phyloP scores from a whole-genome alignment of 495 filamentous ascomycete genomes.

The Penicillium coprophilum region DNA sequence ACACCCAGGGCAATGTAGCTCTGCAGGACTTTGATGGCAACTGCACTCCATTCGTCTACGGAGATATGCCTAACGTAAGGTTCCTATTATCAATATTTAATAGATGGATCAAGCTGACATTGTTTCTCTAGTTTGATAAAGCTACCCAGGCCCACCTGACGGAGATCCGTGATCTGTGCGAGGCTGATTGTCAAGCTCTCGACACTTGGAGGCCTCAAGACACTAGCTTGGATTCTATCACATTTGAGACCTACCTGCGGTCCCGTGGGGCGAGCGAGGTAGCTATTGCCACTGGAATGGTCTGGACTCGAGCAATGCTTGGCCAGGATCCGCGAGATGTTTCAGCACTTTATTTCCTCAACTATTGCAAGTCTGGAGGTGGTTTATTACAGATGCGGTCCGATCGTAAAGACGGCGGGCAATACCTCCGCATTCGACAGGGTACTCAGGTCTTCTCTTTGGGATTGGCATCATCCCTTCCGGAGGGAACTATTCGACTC shows the following conservation, averaged over 20 bases:
- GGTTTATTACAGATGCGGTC: conserved; percentile 42
- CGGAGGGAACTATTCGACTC: neutral
- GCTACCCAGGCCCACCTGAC: conserved; percentile 4
- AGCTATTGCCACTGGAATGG: neutral
- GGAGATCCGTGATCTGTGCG: conserved; percentile 23
- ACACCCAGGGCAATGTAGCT: conserved; percentile 35
- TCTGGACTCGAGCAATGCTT: neutral
- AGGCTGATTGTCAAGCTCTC: conserved; percentile 26
- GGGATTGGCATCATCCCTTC: conserved; percentile 24
- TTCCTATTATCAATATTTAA: no score
- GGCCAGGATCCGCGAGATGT: conserved; percentile 35
- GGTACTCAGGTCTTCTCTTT: conserved; percentile 38
- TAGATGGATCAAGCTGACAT: no score
- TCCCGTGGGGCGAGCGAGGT: conserved; percentile 24
- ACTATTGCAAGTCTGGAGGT: conserved; percentile 46
- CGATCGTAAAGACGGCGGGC: conserved; percentile 42
- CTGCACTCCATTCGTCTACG: conserved; percentile 28
- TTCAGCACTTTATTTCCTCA: conserved; percentile 48
- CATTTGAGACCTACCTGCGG: conserved; percentile 32
- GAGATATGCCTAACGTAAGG: conserved; percentile 33
- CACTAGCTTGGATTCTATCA: conserved; percentile 29
- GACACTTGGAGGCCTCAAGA: conserved; percentile 17
- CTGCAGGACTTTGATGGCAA: conserved; percentile 34
- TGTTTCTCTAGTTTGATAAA: conserved; percentile 7
- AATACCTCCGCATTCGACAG: conserved; percentile 40